These are phyloP conservation scores for Ceratobasidium sp. DNA, from an alignment of 1,284 basidiomycete species.

Conservation along the genomic window DNA sequence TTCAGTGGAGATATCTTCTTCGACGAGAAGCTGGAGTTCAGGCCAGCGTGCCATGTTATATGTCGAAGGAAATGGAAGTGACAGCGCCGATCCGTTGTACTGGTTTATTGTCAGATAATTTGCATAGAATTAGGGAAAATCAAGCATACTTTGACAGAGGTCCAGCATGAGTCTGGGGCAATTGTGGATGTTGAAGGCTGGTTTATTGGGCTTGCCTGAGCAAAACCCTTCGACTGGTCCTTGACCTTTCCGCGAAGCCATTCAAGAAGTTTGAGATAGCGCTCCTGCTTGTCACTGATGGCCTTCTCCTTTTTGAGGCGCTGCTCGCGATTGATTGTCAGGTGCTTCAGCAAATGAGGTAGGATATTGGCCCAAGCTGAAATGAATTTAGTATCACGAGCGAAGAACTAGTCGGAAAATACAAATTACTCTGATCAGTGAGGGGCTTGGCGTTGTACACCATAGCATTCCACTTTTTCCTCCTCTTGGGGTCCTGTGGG, in stretches of 20 bases:
- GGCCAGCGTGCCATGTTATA: neutral
- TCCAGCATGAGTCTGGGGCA: no score
- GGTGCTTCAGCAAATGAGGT: neutral
- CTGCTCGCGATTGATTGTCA: neutral
- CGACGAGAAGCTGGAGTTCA: neutral
- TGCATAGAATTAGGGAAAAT: no score
- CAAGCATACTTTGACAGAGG: no score
- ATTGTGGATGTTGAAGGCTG: no score
- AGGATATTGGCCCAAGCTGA: constrained; percentile 13
- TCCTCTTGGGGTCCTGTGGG: neutral
- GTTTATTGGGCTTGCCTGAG: no score
- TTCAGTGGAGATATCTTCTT: neutral
- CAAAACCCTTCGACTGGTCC: neutral
- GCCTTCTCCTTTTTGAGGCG: neutral
- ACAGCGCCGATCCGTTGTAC: no score
- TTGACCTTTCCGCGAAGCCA: neutral
- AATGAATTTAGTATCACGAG: neutral
- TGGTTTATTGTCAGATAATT: no score
- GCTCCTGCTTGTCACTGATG: neutral
- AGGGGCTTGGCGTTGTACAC: constrained; percentile 2
- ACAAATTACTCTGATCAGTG: neutral
- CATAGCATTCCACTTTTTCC: neutral
- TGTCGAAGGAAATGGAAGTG: neutral
- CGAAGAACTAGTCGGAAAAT: neutral
- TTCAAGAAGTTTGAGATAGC: neutral